Evolutionary conservation across 805 yeast species (phyloP), one percentile per base, ranked within the genome.

Genomic region (Suhomyces kilbournensis): DNA sequence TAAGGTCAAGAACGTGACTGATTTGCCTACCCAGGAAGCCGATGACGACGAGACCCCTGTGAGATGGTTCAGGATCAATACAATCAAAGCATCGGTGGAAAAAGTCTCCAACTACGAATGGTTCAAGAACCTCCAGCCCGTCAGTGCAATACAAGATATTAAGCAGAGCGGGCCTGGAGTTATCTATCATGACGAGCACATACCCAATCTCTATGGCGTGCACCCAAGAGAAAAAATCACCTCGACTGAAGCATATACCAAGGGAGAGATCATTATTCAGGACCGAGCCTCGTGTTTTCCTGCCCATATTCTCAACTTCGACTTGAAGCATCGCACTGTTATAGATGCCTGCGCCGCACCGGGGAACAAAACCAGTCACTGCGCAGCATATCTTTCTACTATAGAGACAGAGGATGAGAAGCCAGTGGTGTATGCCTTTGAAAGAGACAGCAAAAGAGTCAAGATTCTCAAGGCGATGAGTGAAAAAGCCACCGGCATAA

Each of bases 321-420:
- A 70, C 49, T 89, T 93, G 0, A 51, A 65, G 0, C 75, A 81
- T 3, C 86, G 85, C 44, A 85, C 80, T 53, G 83, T 91, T 9
- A 88, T 94, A 44, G 99, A 94, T 70, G 87, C 97, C 1, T 92
- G 97, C 71, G 92, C 98, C 2, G 99, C 99, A 0, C 99, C 99
- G 4, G 99, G 99, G 4, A 94, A 94, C 69, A 96, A 94, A 67
- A 94, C 99, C 0, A 90, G 97, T 0, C 98, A 93, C 70, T 72
- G 86, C 20, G 97, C 97, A 0, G 82, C 94, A 0, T 74, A 81
- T 48, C 68, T 90, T 20, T 64, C 62, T n/a, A 58, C 63, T 49
- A 57, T 14, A 12, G 48, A 48, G 19, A 17, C 45, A 2, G 50
- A 23, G 4, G 49, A 44, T 17, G 39, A 26, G 4, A 59, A 58